A percentile compares a stretch with the other conserved stretches of the same genome.
Conservation (phyloP, 805 yeast genomes). For the Candida namnaoensis region DNA sequence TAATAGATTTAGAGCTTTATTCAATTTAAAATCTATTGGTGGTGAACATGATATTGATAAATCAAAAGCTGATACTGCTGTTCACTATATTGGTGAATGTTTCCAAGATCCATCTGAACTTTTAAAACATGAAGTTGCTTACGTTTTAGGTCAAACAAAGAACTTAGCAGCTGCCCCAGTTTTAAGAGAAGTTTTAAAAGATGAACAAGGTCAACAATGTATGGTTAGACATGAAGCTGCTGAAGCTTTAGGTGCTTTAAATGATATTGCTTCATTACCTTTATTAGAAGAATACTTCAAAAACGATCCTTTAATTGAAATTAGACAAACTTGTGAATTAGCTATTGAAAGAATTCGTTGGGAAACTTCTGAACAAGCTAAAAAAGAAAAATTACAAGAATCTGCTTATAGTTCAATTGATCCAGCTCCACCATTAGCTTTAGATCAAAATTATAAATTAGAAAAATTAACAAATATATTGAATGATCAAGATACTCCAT, state of each 20-base stretch:
- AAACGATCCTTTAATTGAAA: constrained; percentile 78
- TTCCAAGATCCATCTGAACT: constrained; percentile 78
- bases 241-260: constrained; percentile 95
- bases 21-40: constrained; percentile 82
- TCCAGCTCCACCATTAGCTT: constrained; percentile 97
- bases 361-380: constrained; percentile 66
- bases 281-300: constrained; percentile 53
- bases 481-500: constrained; percentile 67
- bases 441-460: constrained; percentile 48
- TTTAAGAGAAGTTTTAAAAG: constrained; percentile 61
- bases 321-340: constrained; percentile 94
- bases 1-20: constrained; percentile 86
- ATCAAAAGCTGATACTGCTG: constrained; percentile 53
- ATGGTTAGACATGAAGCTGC: constrained; percentile 99
- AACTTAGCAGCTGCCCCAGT: constrained; percentile 71
- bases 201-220: constrained; percentile 59
- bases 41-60: constrained; percentile 50
- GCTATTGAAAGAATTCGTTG: constrained; percentile 93
- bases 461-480: constrained; percentile 58
- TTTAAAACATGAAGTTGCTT: constrained; percentile 95
- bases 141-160: constrained; percentile 92
- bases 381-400: constrained; percentile 61
- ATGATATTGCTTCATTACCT: constrained; percentile 65
- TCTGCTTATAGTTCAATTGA: constrained; percentile 84
- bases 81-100: constrained; percentile 78